Base-by-base conservation (phyloP, 805 yeast species). In the Yarrowia hollandica region DNA sequence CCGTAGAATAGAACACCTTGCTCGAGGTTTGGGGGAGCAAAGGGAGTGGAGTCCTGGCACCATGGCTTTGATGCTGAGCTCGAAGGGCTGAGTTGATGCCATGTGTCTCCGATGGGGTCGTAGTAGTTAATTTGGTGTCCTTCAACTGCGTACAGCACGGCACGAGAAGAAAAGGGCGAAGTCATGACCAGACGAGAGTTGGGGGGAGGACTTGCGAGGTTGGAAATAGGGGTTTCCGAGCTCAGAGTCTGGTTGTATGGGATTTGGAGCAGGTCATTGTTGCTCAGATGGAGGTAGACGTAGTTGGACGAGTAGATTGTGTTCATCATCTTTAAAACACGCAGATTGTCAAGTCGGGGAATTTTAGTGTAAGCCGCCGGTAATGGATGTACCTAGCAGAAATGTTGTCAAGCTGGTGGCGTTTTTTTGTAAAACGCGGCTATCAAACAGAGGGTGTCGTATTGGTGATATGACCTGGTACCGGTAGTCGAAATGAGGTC, bases 1-100 rank as follows among this genome's bases (percentile, higher is more conserved):
- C 58, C 58, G n/a, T 35, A 52, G 44, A 52, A 52, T 18, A 52
- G 58, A 25, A 52, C 19, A 3, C 26, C 33, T 7, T 50, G 16
- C 18, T 33, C 18, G 5, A 22, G 39, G 3, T 12, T 18, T 2
- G 57, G 42, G 7, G 57, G 57, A 22, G 57, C 57, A 50, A 50
- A 50, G 5, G 42, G 31, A 16, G 39, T 33, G 2, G 42, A 31
- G 16, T 50, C 57, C 3, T 14, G 2, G 30, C 57, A 50, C 57
- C 57, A 50, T 26, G 37, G 35, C 4, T 15, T 33, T 5, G 15
- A 9, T 7, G 18, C 3, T 4, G 25, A 1, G 10, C 12, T 5
- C 1, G 35, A 10, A n/a, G n/a, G n/a, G n/a, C 2, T 1, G 54
- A 21, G 18, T 2, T 3, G 6, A 21, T 30, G 55, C 55, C 55